A percentile compares a stretch with the other conserved stretches of the same genome.
Conservation (phyloP, 495 filamentous ascomycete species). For the Neurospora sp. region DNA sequence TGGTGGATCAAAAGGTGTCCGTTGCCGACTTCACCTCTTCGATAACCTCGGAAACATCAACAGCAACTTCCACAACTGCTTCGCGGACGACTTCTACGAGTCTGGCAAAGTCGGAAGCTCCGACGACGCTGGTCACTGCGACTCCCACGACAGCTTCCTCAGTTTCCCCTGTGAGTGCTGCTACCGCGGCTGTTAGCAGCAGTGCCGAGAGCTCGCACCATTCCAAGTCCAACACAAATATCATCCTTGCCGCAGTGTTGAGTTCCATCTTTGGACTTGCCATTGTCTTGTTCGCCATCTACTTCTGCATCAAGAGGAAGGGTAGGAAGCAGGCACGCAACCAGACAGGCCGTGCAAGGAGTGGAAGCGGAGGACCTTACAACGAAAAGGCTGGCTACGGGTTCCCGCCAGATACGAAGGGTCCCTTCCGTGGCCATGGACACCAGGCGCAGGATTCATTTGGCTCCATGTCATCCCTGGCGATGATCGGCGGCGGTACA, state of each 20-base stretch:
- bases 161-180: not conserved
- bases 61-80: constrained; percentile 28
- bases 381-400: constrained; percentile 42
- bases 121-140: constrained; percentile 27
- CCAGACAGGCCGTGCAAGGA: constrained; percentile 37
- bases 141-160: constrained; percentile 3
- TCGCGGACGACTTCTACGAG: constrained; percentile 3
- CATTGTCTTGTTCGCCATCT: constrained; percentile 53
- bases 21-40: constrained; percentile 26
- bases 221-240: constrained; percentile 9
- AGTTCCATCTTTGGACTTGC: constrained; percentile 67
- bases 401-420: constrained; percentile 44
- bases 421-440: constrained; percentile 37
- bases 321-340: constrained; percentile 36
- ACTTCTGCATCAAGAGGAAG: constrained; percentile 58
- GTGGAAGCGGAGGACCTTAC: constrained; percentile 40
- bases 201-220: constrained; percentile 3
- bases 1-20: constrained; percentile 38
- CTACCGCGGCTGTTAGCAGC: constrained; percentile 10
- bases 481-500: constrained; percentile 43
- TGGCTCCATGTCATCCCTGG: constrained; percentile 45
- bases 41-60: constrained; percentile 26
- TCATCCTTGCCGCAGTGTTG: constrained; percentile 69
- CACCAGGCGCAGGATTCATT: constrained; percentile 37
- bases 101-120: constrained; percentile 22